Evolutionary conservation across 805 yeast genomes (phyloP), one percentile per base, ranked within the genome.

Genomic region (Myxozyma sirexii): DNA sequence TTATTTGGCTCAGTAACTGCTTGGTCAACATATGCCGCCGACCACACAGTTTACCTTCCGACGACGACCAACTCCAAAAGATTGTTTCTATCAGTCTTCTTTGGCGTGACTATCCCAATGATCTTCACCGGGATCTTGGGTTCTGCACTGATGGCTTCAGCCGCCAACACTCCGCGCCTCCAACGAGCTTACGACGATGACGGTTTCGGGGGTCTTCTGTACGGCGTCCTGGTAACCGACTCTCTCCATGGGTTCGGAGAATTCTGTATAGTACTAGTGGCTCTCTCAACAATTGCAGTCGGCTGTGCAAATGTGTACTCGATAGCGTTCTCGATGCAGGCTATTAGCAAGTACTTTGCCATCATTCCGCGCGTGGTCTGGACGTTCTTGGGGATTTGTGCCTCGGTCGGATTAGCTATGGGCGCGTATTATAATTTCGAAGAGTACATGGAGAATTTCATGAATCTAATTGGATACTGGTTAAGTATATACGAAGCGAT

Each of bases 271-370:
- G 97, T 92, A 31, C 31, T 92, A n/a, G 78, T 92, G 65, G 90
- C 96, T n/a, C 76, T 92, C 65, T 89, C 97, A 35, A 90, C 96
- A 23, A 87, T 92, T 57, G 86, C 97, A 65, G 91, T 90, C 80
- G 92, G 91, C 78, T 84, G 91, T 74, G 97, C 97, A 74, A 91
- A 90, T 79, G 85, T 90, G 87, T 92, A 92, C 79, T 89, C 97
- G 24, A 83, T 90, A 69, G 91, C 90, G 44, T 80, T 92, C 70
- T 85, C 91, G 66, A 90, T 91, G 35, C 97, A 91, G 77, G 84
- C 94, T 43, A 77, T 88, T 69, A 87, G 92, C 88, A 82, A 87
- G 54, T 83, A 82, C 63, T 82, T 90, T 71, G 79, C 84, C 44
- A 82, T 79, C 70, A 78, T 92, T 59, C 97, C 97, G 71, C 84